Percentiles rank a stretch among this genome's conserved stretches.
phyloP scores from a whole-genome alignment of 2,329 filamentous ascomycete species.

The Trichoderma semiorbis region DNA sequence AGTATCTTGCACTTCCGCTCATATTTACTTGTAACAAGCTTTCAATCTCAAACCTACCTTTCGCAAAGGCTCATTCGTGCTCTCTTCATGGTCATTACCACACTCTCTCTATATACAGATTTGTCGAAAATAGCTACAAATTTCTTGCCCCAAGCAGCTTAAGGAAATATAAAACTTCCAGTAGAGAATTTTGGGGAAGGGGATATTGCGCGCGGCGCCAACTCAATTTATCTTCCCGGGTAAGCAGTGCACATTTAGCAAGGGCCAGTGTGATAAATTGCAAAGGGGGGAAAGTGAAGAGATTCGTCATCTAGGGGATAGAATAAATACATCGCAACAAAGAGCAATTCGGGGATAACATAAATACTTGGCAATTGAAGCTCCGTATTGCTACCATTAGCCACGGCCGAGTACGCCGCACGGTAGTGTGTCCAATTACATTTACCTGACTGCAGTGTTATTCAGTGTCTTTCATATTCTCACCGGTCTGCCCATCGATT shows the following conservation, averaged over 20 bases:
- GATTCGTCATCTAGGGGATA: not conserved
- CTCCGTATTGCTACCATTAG: not conserved
- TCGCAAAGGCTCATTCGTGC: too few species aligned
- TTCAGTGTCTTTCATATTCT: not conserved
- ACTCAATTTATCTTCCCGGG: not conserved
- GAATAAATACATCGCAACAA: not conserved
- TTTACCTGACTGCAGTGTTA: not conserved
- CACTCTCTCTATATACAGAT: not conserved
- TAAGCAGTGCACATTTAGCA: not conserved
- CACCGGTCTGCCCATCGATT: not conserved
- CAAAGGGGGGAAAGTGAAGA: not conserved
- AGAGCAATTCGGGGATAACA: not conserved
- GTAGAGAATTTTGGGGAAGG: not conserved
- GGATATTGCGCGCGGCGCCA: not conserved
- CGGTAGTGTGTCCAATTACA: not conserved
- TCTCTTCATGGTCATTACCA: too few species aligned
- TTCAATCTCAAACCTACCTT: too few species aligned
- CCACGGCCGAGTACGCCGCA: not conserved
- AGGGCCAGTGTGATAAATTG: not conserved
- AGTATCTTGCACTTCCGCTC: too few species aligned
- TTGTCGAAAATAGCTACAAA: accelerated
- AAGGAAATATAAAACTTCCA: not conserved
- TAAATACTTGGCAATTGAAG: not conserved
- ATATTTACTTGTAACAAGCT: too few species aligned
- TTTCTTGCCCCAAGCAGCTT: not conserved